These are phyloP conservation scores for Stromatinia cepivora DNA, from an alignment of 2,329 filamentous ascomycete species.

Conservation along the genomic window DNA sequence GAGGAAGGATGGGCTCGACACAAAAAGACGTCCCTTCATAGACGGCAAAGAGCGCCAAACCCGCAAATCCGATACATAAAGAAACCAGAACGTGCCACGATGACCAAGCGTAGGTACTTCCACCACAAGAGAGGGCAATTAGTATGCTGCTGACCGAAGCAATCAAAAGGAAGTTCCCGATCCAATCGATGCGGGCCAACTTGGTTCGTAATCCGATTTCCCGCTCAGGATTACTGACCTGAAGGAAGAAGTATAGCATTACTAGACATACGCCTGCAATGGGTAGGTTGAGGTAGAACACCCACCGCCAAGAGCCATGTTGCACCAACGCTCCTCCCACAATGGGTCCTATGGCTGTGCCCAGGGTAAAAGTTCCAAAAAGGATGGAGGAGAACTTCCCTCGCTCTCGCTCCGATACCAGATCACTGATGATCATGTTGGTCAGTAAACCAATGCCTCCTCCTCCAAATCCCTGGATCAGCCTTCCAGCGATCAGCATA, in stretches of 20 bases:
- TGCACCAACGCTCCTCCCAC: not conserved
- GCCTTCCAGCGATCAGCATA: constrained; percentile 46
- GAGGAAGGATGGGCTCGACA: constrained; percentile 22
- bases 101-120: constrained; percentile 16
- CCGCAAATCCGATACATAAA: constrained; percentile 37
- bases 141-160: constrained; percentile 45
- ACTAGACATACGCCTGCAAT: constrained; percentile 25
- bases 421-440: not conserved
- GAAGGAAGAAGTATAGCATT: constrained; percentile 17
- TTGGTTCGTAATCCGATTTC: constrained; percentile 36
- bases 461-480: constrained; percentile 43
- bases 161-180: constrained; percentile 48
- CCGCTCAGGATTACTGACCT: constrained; percentile 13
- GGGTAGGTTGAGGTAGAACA: constrained; percentile 57
- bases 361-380: not conserved
- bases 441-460: not conserved
- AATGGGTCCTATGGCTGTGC: not conserved
- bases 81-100: constrained; percentile 37
- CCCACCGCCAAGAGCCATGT: constrained; percentile 34
- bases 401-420: constrained; percentile 8
- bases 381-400: not conserved
- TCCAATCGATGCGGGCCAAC: constrained; percentile 46
- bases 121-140: constrained; percentile 44
- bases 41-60: constrained; percentile 40
- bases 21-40: constrained; percentile 17